Evolutionary conservation across 192 early-diverging fungal genomes (phyloP).

Genomic region (Piromyces sp.): DNA sequence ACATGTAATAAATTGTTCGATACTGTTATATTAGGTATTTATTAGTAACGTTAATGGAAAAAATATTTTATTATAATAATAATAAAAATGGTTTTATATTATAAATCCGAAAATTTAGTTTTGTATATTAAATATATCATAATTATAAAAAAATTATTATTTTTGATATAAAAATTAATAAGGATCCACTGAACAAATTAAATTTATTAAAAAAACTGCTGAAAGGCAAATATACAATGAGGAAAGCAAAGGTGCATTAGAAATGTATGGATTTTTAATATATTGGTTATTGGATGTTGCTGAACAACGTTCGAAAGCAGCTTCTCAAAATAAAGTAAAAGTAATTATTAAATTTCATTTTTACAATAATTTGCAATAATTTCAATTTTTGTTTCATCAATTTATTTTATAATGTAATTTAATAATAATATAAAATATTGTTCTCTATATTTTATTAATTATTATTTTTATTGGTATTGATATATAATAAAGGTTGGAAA

Average conservation of each 20-base stretch:
- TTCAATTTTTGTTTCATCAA: background rate
- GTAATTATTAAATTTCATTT: conserved; percentile 4
- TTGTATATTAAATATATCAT: too few species aligned
- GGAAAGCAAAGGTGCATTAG: conserved; percentile 41
- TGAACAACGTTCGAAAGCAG: conserved; percentile 32
- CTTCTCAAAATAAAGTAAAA: conserved; percentile 9
- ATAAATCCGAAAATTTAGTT: too few species aligned
- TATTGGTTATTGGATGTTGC: conserved; percentile 60
- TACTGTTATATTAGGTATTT: background rate
- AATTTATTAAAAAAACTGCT: conserved; percentile 36
- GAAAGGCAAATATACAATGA: conserved; percentile 48
- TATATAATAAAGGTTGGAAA: conserved; percentile 9
- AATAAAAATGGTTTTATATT: background rate
- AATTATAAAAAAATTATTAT: too few species aligned
- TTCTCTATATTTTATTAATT: background rate
- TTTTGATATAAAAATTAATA: background rate
- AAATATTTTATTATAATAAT: background rate
- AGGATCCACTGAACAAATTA: conserved; percentile 51
- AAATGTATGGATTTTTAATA: conserved; percentile 68
- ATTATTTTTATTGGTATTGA: background rate
- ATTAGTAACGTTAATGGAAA: background rate
- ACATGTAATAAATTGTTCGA: conserved; percentile 4
- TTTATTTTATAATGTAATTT: too few species aligned
- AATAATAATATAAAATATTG: too few species aligned
- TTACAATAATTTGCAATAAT: too few species aligned